Percentiles rank a stretch among this genome's conserved stretches.
These are phyloP conservation scores for Pleurotus giganteus DNA, from an alignment of 768 basidiomycete genomes.

Conservation along the genomic window DNA sequence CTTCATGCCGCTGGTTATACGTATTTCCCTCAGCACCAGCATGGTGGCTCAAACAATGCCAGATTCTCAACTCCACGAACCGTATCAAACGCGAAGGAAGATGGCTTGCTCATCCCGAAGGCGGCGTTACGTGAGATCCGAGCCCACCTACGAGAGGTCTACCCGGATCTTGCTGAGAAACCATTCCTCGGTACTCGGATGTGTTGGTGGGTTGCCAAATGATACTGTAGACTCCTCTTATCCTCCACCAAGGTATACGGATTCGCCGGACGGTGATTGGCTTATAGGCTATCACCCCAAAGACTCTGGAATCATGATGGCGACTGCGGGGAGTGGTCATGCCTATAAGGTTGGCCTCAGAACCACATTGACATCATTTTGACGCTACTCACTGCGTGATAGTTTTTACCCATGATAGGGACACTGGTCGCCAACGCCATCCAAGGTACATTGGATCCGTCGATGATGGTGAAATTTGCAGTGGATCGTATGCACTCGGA, in stretches of 20 bases:
- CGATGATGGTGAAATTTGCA: constrained; percentile 59
- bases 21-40: constrained; percentile 20
- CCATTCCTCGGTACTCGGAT: constrained; percentile 72
- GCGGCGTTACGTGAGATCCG: constrained; percentile 50
- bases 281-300: constrained; percentile 71
- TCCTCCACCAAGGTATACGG: constrained; percentile 69
- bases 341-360: constrained; percentile 66
- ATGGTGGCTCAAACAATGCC: constrained; percentile 19
- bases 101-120: constrained; percentile 67
- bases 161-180: constrained; percentile 75
- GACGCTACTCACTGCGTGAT: constrained; percentile 4
- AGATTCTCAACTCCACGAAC: constrained; percentile 79
- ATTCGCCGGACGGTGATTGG: constrained; percentile 86
- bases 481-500: constrained; percentile 42
- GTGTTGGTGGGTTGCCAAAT: constrained; percentile 67
- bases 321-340: constrained; percentile 88
- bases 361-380: background rate
- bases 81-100: constrained; percentile 52
- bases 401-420: constrained; percentile 91
- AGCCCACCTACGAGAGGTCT: constrained; percentile 50
- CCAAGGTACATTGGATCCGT: constrained; percentile 56
- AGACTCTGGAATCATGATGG: constrained; percentile 64
- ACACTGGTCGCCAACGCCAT: constrained; percentile 71
- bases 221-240: background rate
- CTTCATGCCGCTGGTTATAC: constrained; percentile 77